Evolutionary conservation across 371 early-diverging fungal genomes (phyloP).

Genomic region (Phascolomyces articulosus): DNA sequence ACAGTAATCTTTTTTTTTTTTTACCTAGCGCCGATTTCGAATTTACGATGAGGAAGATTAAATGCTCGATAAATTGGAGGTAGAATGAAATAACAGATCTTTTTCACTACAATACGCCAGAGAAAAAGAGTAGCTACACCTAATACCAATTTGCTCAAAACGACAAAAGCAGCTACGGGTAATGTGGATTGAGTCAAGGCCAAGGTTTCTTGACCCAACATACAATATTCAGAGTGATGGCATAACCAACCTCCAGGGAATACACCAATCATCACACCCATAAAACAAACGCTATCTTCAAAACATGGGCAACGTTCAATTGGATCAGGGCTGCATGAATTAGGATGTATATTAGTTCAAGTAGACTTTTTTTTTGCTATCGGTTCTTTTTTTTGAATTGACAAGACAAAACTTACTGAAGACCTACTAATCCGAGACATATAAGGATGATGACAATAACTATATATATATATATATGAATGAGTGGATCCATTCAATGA

Average conservation of each 20-base stretch:
- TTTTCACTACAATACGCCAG: constrained; percentile 67
- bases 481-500: too few relatives aligned
- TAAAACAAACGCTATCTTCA: constrained; percentile 62
- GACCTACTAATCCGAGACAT: constrained; percentile 48
- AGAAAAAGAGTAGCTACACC: constrained; percentile 63
- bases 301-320: constrained; percentile 78
- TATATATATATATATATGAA: too few relatives aligned
- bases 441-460: constrained; percentile 44
- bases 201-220: constrained; percentile 24
- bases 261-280: constrained; percentile 70
- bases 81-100: constrained; percentile 55
- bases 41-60: constrained; percentile 62
- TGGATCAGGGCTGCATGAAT: constrained; percentile 61
- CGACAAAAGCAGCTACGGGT: constrained; percentile 29
- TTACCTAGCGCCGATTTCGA: constrained; percentile 55
- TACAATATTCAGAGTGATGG: constrained; percentile 41
- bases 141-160: constrained; percentile 50
- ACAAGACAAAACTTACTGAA: constrained; percentile 50
- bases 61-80: constrained; percentile 68
- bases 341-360: too few relatives aligned
- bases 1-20: too few relatives aligned
- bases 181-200: constrained; percentile 43
- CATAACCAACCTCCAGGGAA: constrained; percentile 66
- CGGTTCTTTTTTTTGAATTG: neutral
- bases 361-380: too few relatives aligned